Evolutionary conservation across 2,329 filamentous ascomycete genomes (phyloP).

Genomic region (Colletotrichum horii): DNA sequence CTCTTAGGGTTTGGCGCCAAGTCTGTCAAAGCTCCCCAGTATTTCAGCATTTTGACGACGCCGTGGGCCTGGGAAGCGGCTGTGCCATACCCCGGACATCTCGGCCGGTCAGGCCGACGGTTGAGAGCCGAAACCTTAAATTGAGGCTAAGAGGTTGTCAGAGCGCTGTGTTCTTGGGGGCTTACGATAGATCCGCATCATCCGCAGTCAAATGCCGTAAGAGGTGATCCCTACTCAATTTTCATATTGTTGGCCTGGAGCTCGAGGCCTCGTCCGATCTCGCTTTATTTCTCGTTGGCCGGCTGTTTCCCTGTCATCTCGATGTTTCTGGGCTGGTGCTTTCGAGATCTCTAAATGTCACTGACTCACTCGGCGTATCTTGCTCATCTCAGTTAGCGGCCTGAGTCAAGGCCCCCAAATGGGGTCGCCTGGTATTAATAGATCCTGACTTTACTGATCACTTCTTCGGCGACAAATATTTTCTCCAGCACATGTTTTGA

Average conservation of each 20-base stretch:
- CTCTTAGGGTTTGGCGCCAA: not conserved
- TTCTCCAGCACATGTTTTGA: not conserved
- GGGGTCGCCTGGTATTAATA: not conserved
- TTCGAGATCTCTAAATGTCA: not conserved
- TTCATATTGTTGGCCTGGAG: not conserved
- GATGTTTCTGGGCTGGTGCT: not conserved
- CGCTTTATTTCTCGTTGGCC: not conserved
- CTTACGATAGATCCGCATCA: not conserved
- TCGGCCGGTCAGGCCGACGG: not conserved
- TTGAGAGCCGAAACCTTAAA: not conserved
- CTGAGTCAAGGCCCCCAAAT: not conserved
- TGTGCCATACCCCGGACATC: not conserved
- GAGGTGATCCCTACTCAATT: not conserved
- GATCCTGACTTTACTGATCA: not conserved
- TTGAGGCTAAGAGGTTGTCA: not conserved
- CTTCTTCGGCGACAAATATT: not conserved
- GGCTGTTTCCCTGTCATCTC: accelerated
- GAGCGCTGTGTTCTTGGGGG: not conserved
- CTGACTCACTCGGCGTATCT: not conserved
- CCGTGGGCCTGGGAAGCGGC: not conserved
- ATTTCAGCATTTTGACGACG: not conserved
- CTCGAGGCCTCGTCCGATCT: not conserved
- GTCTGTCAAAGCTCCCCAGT: not conserved
- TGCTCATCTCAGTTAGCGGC: not conserved
- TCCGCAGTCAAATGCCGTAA: not conserved